Percentiles rank a stretch among this genome's conserved stretches.
Evolutionary conservation across 1,284 basidiomycete genomes (phyloP).

Genomic region (Anthracocystis setariae): DNA sequence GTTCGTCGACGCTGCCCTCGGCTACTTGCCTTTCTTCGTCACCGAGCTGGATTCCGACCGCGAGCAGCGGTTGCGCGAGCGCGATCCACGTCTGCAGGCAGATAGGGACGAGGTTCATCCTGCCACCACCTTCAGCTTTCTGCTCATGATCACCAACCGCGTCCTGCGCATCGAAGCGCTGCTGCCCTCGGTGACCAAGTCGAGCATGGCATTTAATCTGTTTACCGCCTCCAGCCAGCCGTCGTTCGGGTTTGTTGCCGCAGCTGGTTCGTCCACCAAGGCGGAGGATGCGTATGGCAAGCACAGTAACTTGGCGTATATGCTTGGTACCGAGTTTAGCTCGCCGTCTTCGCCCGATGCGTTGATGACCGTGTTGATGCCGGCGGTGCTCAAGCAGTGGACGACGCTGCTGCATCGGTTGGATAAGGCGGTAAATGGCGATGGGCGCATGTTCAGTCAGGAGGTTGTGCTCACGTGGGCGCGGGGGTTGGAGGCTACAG

Average conservation of each 20-base stretch:
- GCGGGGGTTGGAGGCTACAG: conserved; percentile 38
- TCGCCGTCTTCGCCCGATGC: conserved; percentile 54
- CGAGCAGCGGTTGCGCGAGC: conserved; percentile 32
- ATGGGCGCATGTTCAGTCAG: conserved; percentile 63
- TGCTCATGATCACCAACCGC: conserved; percentile 53
- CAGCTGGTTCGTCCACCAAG: conserved; percentile 10
- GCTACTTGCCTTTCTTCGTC: conserved; percentile 58
- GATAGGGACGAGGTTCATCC: conserved; percentile 51
- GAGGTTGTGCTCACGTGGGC: conserved; percentile 59
- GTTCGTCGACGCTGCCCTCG: conserved; percentile 47
- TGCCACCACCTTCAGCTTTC: conserved; percentile 57
- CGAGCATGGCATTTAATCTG: conserved; percentile 42
- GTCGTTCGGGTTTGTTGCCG: conserved; percentile 19
- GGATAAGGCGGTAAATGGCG: conserved; percentile 55
- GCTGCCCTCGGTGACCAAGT: conserved; percentile 50
- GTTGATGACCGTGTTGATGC: conserved; percentile 55
- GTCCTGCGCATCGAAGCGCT: conserved; percentile 52
- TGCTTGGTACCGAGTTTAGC: conserved; percentile 26
- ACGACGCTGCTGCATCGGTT: conserved; percentile 47
- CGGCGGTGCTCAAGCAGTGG: conserved; percentile 60
- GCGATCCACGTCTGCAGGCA: conserved; percentile 34
- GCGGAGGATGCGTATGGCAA: conserved; percentile 31
- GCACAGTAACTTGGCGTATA: conserved; percentile 32
- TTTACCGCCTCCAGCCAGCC: conserved; percentile 30
- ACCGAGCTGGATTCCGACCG: conserved; percentile 43